A percentile compares a stretch with the other conserved stretches of the same genome.
These are phyloP conservation scores for Geotrichum klebahnii DNA, from an alignment of 1,139 yeast genomes.

Conservation along the genomic window DNA sequence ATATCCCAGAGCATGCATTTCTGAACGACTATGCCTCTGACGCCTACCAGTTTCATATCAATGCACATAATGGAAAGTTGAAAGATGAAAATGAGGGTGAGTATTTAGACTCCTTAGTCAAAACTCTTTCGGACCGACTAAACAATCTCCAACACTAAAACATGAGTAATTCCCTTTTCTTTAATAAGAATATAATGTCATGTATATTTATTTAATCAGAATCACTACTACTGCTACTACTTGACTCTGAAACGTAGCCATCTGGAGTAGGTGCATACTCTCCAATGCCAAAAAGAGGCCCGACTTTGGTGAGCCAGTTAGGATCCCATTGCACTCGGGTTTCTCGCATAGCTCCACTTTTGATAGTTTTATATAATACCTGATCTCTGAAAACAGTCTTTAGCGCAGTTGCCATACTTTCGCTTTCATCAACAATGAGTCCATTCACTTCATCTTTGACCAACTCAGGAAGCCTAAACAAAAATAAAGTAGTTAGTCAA, in stretches of 20 bases:
- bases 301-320: slow-evolving; percentile 56
- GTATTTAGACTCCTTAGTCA: slow-evolving; percentile 17
- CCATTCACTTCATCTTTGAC: slow-evolving; percentile 47
- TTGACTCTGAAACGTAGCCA: slow-evolving; percentile 12
- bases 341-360: slow-evolving; percentile 66
- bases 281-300: slow-evolving; percentile 40
- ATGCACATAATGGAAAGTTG: slow-evolving; percentile 38
- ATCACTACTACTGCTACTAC: slow-evolving; percentile 13
- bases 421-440: slow-evolving; percentile 42
- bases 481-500: not conserved
- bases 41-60: slow-evolving; percentile 53
- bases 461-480: slow-evolving; percentile 31
- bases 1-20: slow-evolving; percentile 53
- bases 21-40: slow-evolving; percentile 48
- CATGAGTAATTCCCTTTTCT: not conserved
- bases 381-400: slow-evolving; percentile 46
- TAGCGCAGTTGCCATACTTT: slow-evolving; percentile 53
- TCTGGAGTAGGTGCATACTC: slow-evolving; percentile 17
- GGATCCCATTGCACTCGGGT: slow-evolving; percentile 67
- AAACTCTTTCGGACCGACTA: slow-evolving; percentile 4
- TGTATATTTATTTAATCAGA: slow-evolving; percentile 5
- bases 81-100: slow-evolving; percentile 42
- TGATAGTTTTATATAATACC: slow-evolving; percentile 41
- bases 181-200: not conserved
- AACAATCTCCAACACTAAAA: not conserved